Conservation (phyloP, 768 basidiomycete species). For the Phanerochaete carnosa region DNA sequence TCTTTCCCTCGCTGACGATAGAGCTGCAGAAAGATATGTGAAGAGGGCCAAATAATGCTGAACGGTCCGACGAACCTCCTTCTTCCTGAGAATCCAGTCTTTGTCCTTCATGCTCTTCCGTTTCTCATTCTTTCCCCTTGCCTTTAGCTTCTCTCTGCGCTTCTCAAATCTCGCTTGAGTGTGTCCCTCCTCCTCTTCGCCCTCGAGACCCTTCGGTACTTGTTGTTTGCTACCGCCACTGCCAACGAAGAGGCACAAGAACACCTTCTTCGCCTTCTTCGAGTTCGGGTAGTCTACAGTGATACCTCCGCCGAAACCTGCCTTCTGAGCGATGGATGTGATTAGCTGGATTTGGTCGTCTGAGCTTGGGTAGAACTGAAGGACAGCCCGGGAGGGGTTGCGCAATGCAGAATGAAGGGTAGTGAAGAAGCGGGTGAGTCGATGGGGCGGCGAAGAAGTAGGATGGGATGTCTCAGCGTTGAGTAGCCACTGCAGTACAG, state of each 20-base stretch:
- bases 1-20: slow-evolving; percentile 86
- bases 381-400: slow-evolving; percentile 80
- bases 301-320: slow-evolving; percentile 95
- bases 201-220: slow-evolving; percentile 75
- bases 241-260: slow-evolving; percentile 90
- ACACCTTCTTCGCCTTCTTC: slow-evolving; percentile 93
- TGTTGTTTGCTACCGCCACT: slow-evolving; percentile 56
- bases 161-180: slow-evolving; percentile 70
- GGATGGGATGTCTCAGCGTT: slow-evolving; percentile 93
- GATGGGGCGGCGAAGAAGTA: slow-evolving; percentile 86
- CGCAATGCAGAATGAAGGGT: slow-evolving; percentile 84
- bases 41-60: not conserved
- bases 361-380: slow-evolving; percentile 95
- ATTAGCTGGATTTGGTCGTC: slow-evolving; percentile 98
- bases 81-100: slow-evolving; percentile 96
- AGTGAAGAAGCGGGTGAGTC: slow-evolving; percentile 85
- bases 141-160: slow-evolving; percentile 65
- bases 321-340: slow-evolving; percentile 86
- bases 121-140: slow-evolving; percentile 59
- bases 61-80: slow-evolving; percentile 57
- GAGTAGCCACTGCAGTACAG: slow-evolving; percentile 97
- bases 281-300: slow-evolving; percentile 98
- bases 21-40: slow-evolving; percentile 39
- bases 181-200: slow-evolving; percentile 49
- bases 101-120: slow-evolving; percentile 69